phyloP scores from a whole-genome alignment of 1,139 yeast species.

The Taphrina flavorubra region DNA sequence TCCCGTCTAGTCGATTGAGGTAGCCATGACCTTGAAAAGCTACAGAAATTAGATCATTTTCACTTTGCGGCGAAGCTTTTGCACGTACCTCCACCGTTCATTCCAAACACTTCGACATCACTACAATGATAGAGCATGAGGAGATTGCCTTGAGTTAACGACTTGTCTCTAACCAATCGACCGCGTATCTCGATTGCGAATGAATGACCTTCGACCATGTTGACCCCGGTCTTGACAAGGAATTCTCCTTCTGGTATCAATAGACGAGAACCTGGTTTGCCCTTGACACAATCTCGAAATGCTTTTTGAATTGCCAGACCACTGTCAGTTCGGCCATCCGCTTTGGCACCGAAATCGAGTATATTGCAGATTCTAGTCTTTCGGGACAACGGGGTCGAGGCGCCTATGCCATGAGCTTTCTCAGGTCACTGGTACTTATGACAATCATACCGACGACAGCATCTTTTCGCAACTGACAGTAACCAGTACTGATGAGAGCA shows the following conservation, averaged over 20 bases:
- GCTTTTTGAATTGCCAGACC: constrained; percentile 7
- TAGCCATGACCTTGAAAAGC: constrained; percentile 21
- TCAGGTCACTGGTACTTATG: neutral
- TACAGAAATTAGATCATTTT: neutral
- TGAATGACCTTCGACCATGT: neutral
- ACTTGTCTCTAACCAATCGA: constrained; percentile 2
- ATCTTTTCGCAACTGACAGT: constrained; percentile 5
- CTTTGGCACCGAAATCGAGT: constrained; percentile 5
- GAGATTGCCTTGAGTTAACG: neutral
- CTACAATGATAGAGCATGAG: neutral
- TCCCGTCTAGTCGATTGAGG: constrained; percentile 7
- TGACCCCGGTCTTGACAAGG: constrained; percentile 5
- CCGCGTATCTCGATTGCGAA: constrained; percentile 16
- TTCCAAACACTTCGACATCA: constrained; percentile 9
- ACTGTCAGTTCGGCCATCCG: constrained; percentile 8
- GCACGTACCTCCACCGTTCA: constrained; percentile 11
- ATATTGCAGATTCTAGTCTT: constrained; percentile 17
- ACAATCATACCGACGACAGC: neutral
- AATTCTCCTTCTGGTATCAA: constrained; percentile 14
- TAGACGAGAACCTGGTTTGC: neutral
- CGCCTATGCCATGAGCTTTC: constrained; percentile 1
- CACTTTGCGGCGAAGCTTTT: neutral
- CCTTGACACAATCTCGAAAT: neutral
- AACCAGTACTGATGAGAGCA: constrained; percentile 2
- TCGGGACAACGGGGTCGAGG: constrained; percentile 7